Conservation (phyloP, 306 rosid genomes). For the Cicer chorassanicum region DNA sequence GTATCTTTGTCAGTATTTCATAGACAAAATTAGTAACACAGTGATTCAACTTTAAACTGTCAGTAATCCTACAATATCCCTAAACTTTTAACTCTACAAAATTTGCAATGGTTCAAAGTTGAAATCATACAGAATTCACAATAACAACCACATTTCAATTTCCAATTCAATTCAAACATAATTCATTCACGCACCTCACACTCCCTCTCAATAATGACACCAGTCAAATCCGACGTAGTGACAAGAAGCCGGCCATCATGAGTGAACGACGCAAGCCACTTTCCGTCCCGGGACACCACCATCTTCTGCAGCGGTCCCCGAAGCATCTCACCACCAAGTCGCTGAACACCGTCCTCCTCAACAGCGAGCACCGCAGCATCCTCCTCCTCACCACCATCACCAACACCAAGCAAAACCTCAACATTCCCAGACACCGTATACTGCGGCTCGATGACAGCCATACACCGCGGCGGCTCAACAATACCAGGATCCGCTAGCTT, state of each 20-base stretch:
- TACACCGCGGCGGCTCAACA: slow-evolving; percentile 78
- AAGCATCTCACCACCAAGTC: slow-evolving; percentile 64
- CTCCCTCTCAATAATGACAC: slow-evolving; percentile 78
- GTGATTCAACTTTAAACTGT: slow-evolving; percentile 1
- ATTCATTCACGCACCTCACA: slow-evolving; percentile 68
- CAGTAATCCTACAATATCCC: neutral
- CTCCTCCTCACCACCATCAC: slow-evolving; percentile 41
- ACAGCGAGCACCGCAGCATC: slow-evolving; percentile 72
- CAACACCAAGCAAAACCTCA: slow-evolving; percentile 80
- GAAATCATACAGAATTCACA: slow-evolving; percentile 6
- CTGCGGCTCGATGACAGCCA: slow-evolving; percentile 96
- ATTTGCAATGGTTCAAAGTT: slow-evolving; percentile 6
- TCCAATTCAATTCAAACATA: slow-evolving; percentile 30
- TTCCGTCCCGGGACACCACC: slow-evolving; percentile 89
- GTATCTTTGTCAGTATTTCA: neutral
- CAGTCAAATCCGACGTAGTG: slow-evolving; percentile 73
- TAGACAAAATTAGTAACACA: neutral
- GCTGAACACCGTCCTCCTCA: slow-evolving; percentile 91
- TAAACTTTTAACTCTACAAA: neutral
- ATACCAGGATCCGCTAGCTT: slow-evolving; percentile 81
- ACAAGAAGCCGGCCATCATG: slow-evolving; percentile 89
- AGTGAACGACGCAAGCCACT: slow-evolving; percentile 93
- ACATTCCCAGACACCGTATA: slow-evolving; percentile 89
- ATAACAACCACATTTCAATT: slow-evolving; percentile 12
- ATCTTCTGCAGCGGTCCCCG: slow-evolving; percentile 88